Evolutionary conservation across 257 asterid genomes (phyloP), one percentile per base, ranked within the genome.

Genomic region (Hygrophila difformis): DNA sequence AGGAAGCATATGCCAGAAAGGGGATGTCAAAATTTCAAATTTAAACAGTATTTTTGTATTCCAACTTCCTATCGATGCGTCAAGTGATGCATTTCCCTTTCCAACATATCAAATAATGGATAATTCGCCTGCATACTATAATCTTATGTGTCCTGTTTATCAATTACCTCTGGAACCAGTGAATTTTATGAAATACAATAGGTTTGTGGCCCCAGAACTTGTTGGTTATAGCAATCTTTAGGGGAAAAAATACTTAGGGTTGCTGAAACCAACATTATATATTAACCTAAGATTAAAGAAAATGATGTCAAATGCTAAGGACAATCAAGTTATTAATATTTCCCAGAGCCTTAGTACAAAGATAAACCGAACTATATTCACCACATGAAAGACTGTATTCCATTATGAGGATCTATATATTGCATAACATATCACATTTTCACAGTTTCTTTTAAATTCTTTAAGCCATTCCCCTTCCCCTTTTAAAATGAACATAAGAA

Each of bases 1-100:
- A n/a, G n/a, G n/a, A n/a, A n/a, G n/a, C n/a, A n/a, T n/a, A n/a
- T n/a, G n/a, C n/a, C n/a, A n/a, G n/a, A n/a, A n/a, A n/a, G n/a
- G n/a, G n/a, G n/a, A n/a, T n/a, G n/a, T n/a, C n/a, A n/a, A n/a
- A n/a, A n/a, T n/a, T n/a, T n/a, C n/a, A n/a, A n/a, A n/a, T n/a
- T n/a, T n/a, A 39, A 18, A 48, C 38, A 19, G 13, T 21, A 55
- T 11, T 16, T 8, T 8, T 15, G 43, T 42, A 8, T 34, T 29
- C 45, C 48, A 14, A 41, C 35, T 13, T 36, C 18, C 18, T 37
- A 18, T 26, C 41, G 21, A 15, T 24, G 47, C 41, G 34, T 51
- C 66, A 54, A 13, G 15, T 28, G 34, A 61, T 3, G 46, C 55
- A 5, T 38, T 28, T 44, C 14, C 47, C 55, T 18, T 14, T 35